Evolutionary conservation across 2,329 filamentous ascomycete genomes (phyloP), one percentile per base, ranked within the genome.

Genomic region (Pezicula radicicola): DNA sequence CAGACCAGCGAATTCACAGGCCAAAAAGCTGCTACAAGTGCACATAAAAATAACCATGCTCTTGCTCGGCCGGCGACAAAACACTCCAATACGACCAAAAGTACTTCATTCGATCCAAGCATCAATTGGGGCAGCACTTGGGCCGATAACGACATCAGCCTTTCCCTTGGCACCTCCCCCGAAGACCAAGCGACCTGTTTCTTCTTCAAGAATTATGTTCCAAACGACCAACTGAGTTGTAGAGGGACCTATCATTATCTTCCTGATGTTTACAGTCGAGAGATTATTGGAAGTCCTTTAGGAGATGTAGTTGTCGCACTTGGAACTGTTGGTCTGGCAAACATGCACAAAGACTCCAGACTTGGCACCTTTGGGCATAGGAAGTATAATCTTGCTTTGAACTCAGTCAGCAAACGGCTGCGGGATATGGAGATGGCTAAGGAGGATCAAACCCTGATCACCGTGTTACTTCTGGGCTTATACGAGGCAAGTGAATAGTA

Each of bases 261-360:
- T 1, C 46, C 50, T 6, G 52, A 58, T n/a, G 50, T 65, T 10
- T 62, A 61, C 33, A 28, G 71, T 68, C 9, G 61, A 71, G 60
- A 76, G 74, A 58, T 76, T 76, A 72, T 73, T 76, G 30, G 73
- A 70, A 28, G 30, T 25, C 56, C 56, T 3, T 45, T 65, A 37
- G n/a, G 52, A 8, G 57, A 63, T 37, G 54, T 49, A 6, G 46
- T 65, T n/a, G 36, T 54, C 13, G 48, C 57, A 25, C 46, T 65
- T 18, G 62, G 62, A 3, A 48, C 62, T 42, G 57, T 58, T 27
- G 58, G 62, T 1, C 54, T 64, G 3, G 52, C 58, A 8, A 51
- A 59, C 25, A 60, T 63, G 39, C 61, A 58, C 52, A 54, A 57
- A 45, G 53, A 51, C n/a, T 40, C 58, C 3, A 55, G 47, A 16